Percentiles rank a stretch among this genome's conserved stretches.
These are phyloP conservation scores for Hordeum pubiflorum DNA, from an alignment of 202 grass and related monocot species.

Conservation along the genomic window DNA sequence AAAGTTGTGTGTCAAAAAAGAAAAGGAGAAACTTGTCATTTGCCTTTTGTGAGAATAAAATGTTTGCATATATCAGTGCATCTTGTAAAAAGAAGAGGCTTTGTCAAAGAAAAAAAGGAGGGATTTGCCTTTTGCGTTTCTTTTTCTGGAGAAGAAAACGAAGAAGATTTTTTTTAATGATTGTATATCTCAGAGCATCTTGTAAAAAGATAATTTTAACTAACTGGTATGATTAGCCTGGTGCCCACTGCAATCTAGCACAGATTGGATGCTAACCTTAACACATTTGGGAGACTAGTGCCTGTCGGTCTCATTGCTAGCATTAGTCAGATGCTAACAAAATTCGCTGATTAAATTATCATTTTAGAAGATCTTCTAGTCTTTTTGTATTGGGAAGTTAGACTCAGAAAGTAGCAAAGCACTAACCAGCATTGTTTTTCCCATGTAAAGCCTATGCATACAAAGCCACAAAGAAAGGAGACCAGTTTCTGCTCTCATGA, in stretches of 20 bases:
- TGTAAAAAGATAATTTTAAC: not conserved
- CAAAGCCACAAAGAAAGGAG: not conserved
- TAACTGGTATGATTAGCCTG: not conserved
- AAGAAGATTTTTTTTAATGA: not conserved
- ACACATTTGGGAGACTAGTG: not conserved
- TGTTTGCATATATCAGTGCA: not conserved
- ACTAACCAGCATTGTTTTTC: not conserved
- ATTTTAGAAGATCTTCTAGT: not conserved
- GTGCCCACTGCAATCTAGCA: not conserved
- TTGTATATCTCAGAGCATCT: not conserved
- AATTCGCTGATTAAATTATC: not conserved
- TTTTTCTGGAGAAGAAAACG: not conserved
- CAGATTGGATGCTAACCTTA: not conserved
- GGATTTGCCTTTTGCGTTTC: not conserved
- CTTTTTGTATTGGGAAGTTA: not conserved
- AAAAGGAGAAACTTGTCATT: not conserved
- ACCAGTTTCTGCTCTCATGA: not conserved
- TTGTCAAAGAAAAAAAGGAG: not conserved
- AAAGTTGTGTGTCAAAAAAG: not conserved
- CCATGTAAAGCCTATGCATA: not conserved
- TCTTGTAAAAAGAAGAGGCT: not conserved
- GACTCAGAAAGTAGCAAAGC: not conserved
- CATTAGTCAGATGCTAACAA: not conserved
- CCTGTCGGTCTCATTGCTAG: not conserved
- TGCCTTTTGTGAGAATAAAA: not conserved